Base-by-base conservation (phyloP, 2,329 filamentous ascomycete species). In the Nigrospora oryzae region DNA sequence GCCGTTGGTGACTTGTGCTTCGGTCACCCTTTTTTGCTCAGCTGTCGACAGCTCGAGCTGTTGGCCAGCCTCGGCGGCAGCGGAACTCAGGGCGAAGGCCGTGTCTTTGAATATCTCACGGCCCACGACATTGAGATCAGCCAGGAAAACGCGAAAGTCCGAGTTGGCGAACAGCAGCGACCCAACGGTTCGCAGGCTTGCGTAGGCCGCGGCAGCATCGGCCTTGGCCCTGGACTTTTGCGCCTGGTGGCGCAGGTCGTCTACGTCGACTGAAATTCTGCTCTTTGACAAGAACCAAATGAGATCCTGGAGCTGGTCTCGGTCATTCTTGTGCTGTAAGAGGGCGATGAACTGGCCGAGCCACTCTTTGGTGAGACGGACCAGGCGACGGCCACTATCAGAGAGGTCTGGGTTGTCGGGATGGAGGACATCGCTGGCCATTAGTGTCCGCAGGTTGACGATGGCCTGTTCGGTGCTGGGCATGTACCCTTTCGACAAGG, bases 271-370 rank as follows among this genome's bases (percentile, higher is more conserved):
- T 1, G 77, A 77, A 6, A 93, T 68, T 32, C 78, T 77, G n/a
- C 88, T 83, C 59, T 86, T 84, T 50, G 81, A 70, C 39, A 95
- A 64, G 55, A 84, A 89, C 89, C 89, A 96, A 35, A 95, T 72
- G 51, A 96, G 86, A 56, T 96, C 88, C 62, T 97, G 91, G 15
- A 97, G 79, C 61, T 95, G 85, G 63, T 97, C 89, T 14, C 79
- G 65, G 49, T 73, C 70, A 62, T 96, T 96, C 69, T 96, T 97
- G 63, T 89, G 74, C 45, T 80, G 73, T 38, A 96, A 62, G 6
- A 95, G 66, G n/a, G 88, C 80, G 55, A 94, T 91, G 61, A 95
- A 81, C 46, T 90, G 76, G 46, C 81, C 76, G 8, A 96, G 69
- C 77, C 81, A 91, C 53, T 84, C 73, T 60, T 84, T 86, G 40